Evolutionary conservation across 2,329 filamentous ascomycete genomes (phyloP), one percentile per base, ranked within the genome.

Genomic region (Zymoseptoria ardabiliae): DNA sequence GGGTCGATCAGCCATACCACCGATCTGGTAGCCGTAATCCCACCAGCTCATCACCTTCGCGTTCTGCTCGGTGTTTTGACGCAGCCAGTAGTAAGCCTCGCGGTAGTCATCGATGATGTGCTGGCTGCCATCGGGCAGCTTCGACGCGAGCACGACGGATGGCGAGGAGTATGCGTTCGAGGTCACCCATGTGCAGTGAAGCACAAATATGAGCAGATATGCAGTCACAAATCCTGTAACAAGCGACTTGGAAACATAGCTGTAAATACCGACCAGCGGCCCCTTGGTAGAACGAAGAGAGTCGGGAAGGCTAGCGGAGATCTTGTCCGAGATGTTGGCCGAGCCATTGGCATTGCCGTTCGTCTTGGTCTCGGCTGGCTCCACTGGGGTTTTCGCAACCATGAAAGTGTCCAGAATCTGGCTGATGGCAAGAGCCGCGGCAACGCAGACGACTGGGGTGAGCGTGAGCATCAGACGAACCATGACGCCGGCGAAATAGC

Each of bases 21-120:
- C 94, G 75, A 99, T 99, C 78, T 99, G 94, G 79, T 99, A 99
- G 66, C 94, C 94, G 71, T 99, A 99, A 74, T 99, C 94, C 94
- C 94, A 99, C 94, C 94, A 99, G 1, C 92, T 94, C 93, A 97
- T 97, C 73, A 99, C 89, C 83, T 97, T 99, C 72, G 95, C 92
- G 69, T 97, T 90, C 66, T 93, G 84, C 61, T 88, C 83, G 9
- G 95, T 99, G 80, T 99, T 99, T 77, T 99, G 94, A 64, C 94
- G 89, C 54, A 99, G 86, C 94, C 94, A 99, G 79, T 99, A 96
- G 79, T 99, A 99, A 1, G 94, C 94, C 82, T 99, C 94, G 72
- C 94, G 89, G 79, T 99, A 99, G 75, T 99, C 94, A 72, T 99
- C 94, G 70, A 99, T 99, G 73, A 99, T 99, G 77, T 96, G 92